These are phyloP conservation scores for Zymoseptoria passerinii DNA, from an alignment of 2,329 filamentous ascomycete species.

Conservation along the genomic window DNA sequence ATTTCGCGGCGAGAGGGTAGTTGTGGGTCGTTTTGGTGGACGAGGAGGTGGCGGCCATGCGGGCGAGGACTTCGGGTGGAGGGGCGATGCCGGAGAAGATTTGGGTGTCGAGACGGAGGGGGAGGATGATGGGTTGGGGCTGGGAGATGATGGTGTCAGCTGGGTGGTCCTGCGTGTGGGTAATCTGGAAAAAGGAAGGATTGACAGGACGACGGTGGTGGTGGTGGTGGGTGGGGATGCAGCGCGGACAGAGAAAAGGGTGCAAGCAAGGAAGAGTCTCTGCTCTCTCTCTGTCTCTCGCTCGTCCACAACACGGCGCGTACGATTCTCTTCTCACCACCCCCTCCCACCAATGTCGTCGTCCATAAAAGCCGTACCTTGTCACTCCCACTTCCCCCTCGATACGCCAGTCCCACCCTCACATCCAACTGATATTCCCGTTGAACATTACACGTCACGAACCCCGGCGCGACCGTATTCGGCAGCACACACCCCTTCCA, in stretches of 20 bases:
- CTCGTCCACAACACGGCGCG: background rate
- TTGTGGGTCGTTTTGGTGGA: conserved; percentile 8
- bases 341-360: background rate
- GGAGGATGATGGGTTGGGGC: conserved; percentile 64
- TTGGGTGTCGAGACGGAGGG: conserved; percentile 68
- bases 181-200: background rate
- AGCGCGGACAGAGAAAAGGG: background rate
- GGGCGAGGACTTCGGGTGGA: conserved; percentile 64
- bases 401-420: conserved; percentile 68
- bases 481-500: conserved; percentile 70
- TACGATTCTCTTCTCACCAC: background rate
- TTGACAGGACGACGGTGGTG: no score
- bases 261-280: background rate
- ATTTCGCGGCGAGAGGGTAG: conserved; percentile 19
- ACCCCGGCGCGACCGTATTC: conserved; percentile 78
- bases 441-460: conserved; percentile 79
- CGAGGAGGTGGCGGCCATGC: conserved; percentile 42
- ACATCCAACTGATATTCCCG: conserved; percentile 79
- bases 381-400: conserved; percentile 41
- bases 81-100: conserved; percentile 85
- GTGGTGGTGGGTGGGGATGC: background rate
- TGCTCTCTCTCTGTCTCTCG: background rate
- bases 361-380: conserved; percentile 34
- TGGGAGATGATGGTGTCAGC: conserved; percentile 11
- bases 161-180: conserved; percentile 1